Percentiles rank a stretch among this genome's conserved stretches.
phyloP scores from a whole-genome alignment of 1,139 yeast genomes.

The Pichia sp. region DNA sequence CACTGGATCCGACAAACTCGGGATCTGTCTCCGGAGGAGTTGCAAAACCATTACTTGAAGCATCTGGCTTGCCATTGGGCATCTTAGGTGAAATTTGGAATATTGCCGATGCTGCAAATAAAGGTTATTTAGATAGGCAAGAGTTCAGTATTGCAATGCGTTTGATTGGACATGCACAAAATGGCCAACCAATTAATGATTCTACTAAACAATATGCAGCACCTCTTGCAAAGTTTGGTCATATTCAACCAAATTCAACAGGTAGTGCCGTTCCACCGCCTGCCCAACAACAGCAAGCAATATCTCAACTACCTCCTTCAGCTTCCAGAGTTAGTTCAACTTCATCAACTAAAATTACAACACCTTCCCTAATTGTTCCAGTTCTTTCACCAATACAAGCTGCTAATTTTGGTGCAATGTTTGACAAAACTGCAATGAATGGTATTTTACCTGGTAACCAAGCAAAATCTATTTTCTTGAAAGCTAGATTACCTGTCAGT shows the following conservation, averaged over 20 bases:
- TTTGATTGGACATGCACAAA: conserved; percentile 81
- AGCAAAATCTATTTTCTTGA: conserved; percentile 80
- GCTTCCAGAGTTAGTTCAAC: conserved; percentile 17
- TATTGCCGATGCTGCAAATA: conserved; percentile 73
- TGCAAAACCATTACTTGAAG: conserved; percentile 80
- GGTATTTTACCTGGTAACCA: conserved; percentile 64
- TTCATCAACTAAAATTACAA: conserved; percentile 2
- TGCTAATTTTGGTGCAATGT: conserved; percentile 65
- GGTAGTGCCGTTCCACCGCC: conserved; percentile 10
- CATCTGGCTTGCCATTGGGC: conserved; percentile 74
- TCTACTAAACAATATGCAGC: conserved; percentile 48
- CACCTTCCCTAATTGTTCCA: conserved; percentile 36
- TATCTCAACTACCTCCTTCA: conserved; percentile 18
- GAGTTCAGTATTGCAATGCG: conserved; percentile 86
- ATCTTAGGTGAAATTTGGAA: conserved; percentile 92
- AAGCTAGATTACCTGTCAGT: conserved; percentile 74
- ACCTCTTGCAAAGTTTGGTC: conserved; percentile 49
- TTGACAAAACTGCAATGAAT: conserved; percentile 55
- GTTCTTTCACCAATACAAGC: conserved; percentile 59
- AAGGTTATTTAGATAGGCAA: conserved; percentile 75
- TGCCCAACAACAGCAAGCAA: conserved; percentile 4
- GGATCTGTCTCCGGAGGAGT: conserved; percentile 88
- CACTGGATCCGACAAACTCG: conserved; percentile 69
- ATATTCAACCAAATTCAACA: conserved; percentile 27
- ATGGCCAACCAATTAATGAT: conserved; percentile 42